Evolutionary conservation across 371 early-diverging fungal genomes (phyloP), one percentile per base, ranked within the genome.

Genomic region (Mucor circinelloides): DNA sequence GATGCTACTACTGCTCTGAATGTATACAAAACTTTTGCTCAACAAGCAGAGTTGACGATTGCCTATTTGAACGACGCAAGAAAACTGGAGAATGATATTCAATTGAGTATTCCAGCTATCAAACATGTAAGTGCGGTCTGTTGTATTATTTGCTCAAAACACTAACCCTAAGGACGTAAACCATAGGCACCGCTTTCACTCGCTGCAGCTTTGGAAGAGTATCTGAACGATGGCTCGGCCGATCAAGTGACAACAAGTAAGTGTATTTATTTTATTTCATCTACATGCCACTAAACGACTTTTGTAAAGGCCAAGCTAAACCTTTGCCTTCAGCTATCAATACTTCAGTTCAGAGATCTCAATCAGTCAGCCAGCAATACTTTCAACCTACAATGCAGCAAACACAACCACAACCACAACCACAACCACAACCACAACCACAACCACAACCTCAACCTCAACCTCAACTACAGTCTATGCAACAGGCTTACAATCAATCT

Each of bases 1-100:
- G 90, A 96, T 61, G 96, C 96, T 28, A 75, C 79, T 40, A 74
- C 82, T 23, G 87, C 95, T 4, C 73, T 97, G 31, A 85, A 90
- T 54, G 87, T 97, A 36, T 97, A 97, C 84, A 95, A 94, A 67
- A 83, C 77, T 10, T 97, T 95, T 79, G 90, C 93, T 17, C 84
- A 85, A 67, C 92, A 95, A 60, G 93, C 95, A 0, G 88, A 92
- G 61, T 87, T 87, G 48, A 86, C 88, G 0, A 88, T 93, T 30
- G 92, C 90, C 23, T 95, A 93, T 67, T 84, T 97, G 50, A 86
- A 90, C 40, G 87, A 88, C 36, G 95, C 94, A 15, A 84, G 90
- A 46, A 88, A 83, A 31, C 77, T 93, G 60, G 85, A 91, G 66
- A 60, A 74, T n/a, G 87, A 86, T 5, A 80, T 96, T 46, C 87